Evolutionary conservation across 1,139 yeast genomes (phyloP).

Genomic region (Blastobotrys buckinghamii): DNA sequence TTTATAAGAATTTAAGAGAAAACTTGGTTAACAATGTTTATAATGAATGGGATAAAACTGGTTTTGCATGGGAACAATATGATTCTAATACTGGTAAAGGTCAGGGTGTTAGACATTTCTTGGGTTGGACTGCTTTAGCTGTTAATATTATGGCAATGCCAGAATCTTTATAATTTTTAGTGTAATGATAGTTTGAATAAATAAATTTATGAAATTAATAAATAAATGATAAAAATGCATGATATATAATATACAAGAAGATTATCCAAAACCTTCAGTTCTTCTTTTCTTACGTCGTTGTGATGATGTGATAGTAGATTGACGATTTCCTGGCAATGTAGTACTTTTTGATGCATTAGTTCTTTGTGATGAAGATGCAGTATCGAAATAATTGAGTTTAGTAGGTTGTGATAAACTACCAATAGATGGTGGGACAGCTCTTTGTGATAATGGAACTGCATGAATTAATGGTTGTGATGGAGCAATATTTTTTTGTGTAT

Average conservation of each 20-base stretch:
- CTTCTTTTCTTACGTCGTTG: constrained; percentile 2
- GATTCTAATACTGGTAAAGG: constrained; percentile 70
- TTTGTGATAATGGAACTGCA: background rate
- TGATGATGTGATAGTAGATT: background rate
- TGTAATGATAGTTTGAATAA: background rate
- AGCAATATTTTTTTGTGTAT: background rate
- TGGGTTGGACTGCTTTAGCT: constrained; percentile 91
- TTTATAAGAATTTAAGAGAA: constrained; percentile 54
- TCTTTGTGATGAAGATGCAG: background rate
- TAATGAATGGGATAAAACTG: constrained; percentile 64
- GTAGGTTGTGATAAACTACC: no score
- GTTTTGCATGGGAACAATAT: constrained; percentile 90
- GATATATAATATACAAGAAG: background rate
- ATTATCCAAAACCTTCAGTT: constrained; percentile 20
- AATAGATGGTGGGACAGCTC: background rate
- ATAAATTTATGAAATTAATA: background rate
- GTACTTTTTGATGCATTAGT: no score
- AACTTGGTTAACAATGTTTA: constrained; percentile 66
- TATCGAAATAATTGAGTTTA: no score
- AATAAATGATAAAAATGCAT: background rate
- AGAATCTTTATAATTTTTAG: constrained; percentile 30
- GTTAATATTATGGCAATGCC: constrained; percentile 82
- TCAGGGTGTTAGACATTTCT: constrained; percentile 79
- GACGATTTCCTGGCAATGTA: background rate
- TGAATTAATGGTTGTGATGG: background rate